These are phyloP conservation scores for Solanum bulbocastanum DNA, from an alignment of 257 asterid species.

Conservation along the genomic window DNA sequence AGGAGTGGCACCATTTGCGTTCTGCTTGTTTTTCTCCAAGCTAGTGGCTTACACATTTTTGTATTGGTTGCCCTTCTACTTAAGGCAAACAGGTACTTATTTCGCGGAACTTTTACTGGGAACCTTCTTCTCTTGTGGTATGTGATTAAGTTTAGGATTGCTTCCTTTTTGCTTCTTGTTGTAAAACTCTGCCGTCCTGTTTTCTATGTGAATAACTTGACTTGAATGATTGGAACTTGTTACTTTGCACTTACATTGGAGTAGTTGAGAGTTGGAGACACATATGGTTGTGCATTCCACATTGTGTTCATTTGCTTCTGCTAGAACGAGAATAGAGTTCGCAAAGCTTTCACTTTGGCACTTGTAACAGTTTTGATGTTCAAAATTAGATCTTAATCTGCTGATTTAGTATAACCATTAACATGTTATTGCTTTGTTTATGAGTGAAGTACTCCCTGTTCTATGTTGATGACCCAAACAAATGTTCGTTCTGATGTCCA, in stretches of 20 bases:
- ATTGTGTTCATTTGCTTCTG: not conserved
- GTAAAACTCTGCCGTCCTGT: not conserved
- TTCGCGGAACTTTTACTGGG: not conserved
- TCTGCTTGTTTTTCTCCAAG: constrained; percentile 91
- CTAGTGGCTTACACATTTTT: constrained; percentile 91
- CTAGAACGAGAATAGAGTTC: not conserved
- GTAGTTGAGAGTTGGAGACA: not conserved
- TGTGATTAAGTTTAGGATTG: not conserved
- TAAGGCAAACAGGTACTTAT: constrained; percentile 71
- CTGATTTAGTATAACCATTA: not conserved
- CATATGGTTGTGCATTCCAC: not conserved
- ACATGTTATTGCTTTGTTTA: not conserved
- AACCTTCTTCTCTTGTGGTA: not conserved
- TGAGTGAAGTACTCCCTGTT: not conserved
- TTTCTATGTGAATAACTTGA: not conserved
- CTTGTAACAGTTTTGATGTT: not conserved
- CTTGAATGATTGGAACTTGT: not conserved
- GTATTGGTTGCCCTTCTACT: constrained; percentile 95
- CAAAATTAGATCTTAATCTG: not conserved
- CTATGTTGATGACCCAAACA: not conserved
- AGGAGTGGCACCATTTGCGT: constrained; percentile 68
- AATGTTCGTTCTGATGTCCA: not conserved
- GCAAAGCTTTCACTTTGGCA: not conserved
- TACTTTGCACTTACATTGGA: not conserved
- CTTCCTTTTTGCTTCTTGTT: not conserved